phyloP scores from a whole-genome alignment of 2,329 filamentous ascomycete species.

The Helotiales sp. region DNA sequence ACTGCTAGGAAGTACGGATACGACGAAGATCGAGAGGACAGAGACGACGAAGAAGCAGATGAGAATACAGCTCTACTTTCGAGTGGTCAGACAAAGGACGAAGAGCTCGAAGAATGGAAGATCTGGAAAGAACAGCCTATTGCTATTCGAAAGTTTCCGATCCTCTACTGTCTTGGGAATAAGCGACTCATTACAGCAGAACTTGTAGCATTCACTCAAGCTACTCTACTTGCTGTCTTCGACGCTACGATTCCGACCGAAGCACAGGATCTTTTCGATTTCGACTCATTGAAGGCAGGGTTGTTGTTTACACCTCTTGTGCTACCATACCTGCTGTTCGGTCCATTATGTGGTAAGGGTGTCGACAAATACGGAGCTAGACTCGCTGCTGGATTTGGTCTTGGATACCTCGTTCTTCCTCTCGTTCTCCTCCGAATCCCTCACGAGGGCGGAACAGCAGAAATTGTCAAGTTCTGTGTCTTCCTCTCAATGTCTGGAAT shows the following conservation, averaged over 20 bases:
- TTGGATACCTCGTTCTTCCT: constrained; percentile 20
- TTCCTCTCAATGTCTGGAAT: constrained; percentile 49
- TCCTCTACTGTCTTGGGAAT: constrained; percentile 45
- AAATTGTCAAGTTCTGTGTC: constrained; percentile 46
- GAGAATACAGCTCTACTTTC: constrained; percentile 41
- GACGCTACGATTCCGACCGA: constrained; percentile 42
- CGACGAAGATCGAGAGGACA: constrained; percentile 19
- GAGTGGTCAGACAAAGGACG: constrained; percentile 26
- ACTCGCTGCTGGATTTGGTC: constrained; percentile 35
- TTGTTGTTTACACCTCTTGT: constrained; percentile 41
- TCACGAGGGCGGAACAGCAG: constrained; percentile 38
- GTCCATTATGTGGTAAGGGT: constrained; percentile 36
- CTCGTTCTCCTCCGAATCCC: constrained; percentile 44
- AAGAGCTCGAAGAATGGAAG: constrained; percentile 38
- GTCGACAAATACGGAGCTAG: constrained; percentile 41
- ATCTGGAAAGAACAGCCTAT: constrained; percentile 42
- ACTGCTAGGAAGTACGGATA: constrained; percentile 46
- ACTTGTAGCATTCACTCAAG: constrained; percentile 44
- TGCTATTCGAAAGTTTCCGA: constrained; percentile 44
- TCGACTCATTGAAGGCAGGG: constrained; percentile 39
- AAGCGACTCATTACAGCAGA: constrained; percentile 42
- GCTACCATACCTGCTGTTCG: constrained; percentile 38
- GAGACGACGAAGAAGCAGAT: constrained; percentile 13
- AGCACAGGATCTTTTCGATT: constrained; percentile 38
- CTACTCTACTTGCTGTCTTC: constrained; percentile 39